Percentiles rank a stretch among this genome's conserved stretches.
These are phyloP conservation scores for Paecilomyces variotii DNA, from an alignment of 2,329 filamentous ascomycete genomes.

Conservation along the genomic window DNA sequence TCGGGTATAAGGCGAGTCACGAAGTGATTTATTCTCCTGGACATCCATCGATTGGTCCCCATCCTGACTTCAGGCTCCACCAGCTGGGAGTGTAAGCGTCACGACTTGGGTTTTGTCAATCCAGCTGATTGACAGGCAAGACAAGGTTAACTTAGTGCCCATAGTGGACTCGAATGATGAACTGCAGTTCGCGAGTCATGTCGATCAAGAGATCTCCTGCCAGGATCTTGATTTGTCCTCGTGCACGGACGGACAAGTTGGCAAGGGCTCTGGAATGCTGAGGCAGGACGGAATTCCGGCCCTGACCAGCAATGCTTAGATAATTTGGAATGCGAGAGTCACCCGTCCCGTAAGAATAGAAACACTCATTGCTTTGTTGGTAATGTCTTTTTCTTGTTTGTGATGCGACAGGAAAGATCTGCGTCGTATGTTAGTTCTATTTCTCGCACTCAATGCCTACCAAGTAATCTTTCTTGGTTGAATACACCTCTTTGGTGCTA, in stretches of 20 bases:
- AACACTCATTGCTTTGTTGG: background rate
- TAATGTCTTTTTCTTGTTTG: background rate
- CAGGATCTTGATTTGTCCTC: conserved; percentile 4
- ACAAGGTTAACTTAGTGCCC: conserved; percentile 7
- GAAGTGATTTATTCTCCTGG: background rate
- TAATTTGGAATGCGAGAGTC: conserved; percentile 16
- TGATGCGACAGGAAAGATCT: background rate
- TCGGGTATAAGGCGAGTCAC: background rate
- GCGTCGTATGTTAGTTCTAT: background rate
- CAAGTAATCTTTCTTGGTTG: background rate
- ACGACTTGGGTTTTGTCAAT: conserved; percentile 12
- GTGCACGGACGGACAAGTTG: conserved; percentile 10
- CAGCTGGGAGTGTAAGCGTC: conserved; percentile 25
- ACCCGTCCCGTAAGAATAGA: background rate
- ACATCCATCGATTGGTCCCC: background rate
- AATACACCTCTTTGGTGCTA: background rate
- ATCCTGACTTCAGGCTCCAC: conserved; percentile 2
- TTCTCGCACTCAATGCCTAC: background rate
- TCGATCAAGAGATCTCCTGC: background rate
- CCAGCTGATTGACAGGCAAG: conserved; percentile 1
- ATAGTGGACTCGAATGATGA: conserved; percentile 6
- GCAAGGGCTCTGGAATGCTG: conserved; percentile 20
- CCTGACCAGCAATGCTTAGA: conserved; percentile 23
- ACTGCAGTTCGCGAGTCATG: conserved; percentile 3
- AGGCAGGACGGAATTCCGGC: conserved; percentile 25